These are phyloP conservation scores for Cytospora chrysosperma DNA, from an alignment of 2,329 filamentous ascomycete species.

Conservation along the genomic window DNA sequence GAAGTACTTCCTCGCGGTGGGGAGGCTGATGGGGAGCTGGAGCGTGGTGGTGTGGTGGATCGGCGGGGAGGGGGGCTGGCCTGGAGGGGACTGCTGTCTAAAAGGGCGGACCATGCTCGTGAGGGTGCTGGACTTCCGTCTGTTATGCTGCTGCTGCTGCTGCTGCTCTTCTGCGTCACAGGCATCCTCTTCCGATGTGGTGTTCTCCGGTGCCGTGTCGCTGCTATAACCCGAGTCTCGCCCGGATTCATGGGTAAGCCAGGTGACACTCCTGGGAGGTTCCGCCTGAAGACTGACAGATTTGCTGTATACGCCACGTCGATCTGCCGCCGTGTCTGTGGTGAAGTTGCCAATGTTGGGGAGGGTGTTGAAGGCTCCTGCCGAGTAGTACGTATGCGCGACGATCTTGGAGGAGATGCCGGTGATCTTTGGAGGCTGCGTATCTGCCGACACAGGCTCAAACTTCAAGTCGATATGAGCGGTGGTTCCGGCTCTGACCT, in stretches of 20 bases:
- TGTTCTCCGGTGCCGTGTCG: slow-evolving; percentile 37
- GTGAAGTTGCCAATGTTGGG: slow-evolving; percentile 51
- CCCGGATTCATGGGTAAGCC: slow-evolving; percentile 42
- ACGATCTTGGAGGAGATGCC: slow-evolving; percentile 50
- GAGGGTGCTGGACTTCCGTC: slow-evolving; percentile 1
- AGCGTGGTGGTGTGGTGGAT: slow-evolving; percentile 44
- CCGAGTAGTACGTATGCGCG: slow-evolving; percentile 53
- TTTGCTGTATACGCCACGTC: slow-evolving; percentile 46
- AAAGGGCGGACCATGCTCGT: slow-evolving; percentile 13
- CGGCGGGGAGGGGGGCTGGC: slow-evolving; percentile 29
- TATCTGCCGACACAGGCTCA: slow-evolving; percentile 43
- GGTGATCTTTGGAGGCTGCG: slow-evolving; percentile 48
- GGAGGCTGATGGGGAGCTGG: slow-evolving; percentile 48
- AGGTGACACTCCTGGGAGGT: slow-evolving; percentile 37
- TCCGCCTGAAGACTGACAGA: slow-evolving; percentile 42
- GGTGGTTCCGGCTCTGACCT: slow-evolving; percentile 41
- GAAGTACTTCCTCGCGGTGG: slow-evolving; percentile 48
- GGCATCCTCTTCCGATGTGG: slow-evolving; percentile 36
- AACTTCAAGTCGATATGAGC: slow-evolving; percentile 49
- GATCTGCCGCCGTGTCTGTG: slow-evolving; percentile 38
- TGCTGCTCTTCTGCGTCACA: slow-evolving; percentile 25
- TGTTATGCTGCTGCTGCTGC: slow-evolving; percentile 12
- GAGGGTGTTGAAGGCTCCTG: slow-evolving; percentile 43
- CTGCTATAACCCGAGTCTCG: slow-evolving; percentile 56
- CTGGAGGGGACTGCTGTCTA: not conserved